Conservation (phyloP, 768 basidiomycete species). For the Tylopilus cervinicoccineus region DNA sequence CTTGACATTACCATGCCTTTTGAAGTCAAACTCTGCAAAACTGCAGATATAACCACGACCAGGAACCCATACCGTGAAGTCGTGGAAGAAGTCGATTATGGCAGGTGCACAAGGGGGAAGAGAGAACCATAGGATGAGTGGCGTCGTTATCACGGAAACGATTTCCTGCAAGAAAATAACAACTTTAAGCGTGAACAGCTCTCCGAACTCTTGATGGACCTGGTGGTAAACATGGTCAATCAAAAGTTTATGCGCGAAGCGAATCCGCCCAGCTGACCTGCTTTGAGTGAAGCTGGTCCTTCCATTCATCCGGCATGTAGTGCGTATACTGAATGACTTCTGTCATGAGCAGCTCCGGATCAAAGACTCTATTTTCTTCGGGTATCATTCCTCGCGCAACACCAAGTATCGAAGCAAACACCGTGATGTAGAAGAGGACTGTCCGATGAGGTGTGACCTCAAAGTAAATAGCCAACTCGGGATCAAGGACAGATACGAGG, state of each 20-base stretch:
- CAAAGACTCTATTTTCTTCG: slow-evolving; percentile 89
- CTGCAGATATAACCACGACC: slow-evolving; percentile 96
- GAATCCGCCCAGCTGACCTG: slow-evolving; percentile 42
- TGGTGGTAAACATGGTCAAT: slow-evolving; percentile 28
- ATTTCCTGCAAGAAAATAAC: slow-evolving; percentile 85
- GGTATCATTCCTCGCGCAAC: slow-evolving; percentile 94
- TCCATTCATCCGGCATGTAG: slow-evolving; percentile 95
- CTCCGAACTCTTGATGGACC: slow-evolving; percentile 90
- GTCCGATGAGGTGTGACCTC: slow-evolving; percentile 93
- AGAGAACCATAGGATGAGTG: slow-evolving; percentile 91
- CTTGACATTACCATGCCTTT: slow-evolving; percentile 89
- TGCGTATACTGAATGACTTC: slow-evolving; percentile 94
- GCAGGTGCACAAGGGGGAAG: slow-evolving; percentile 85
- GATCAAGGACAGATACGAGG: slow-evolving; percentile 87
- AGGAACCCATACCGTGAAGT: slow-evolving; percentile 96
- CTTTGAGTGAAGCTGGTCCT: slow-evolving; percentile 82
- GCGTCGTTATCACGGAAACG: slow-evolving; percentile 87
- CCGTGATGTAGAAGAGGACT: slow-evolving; percentile 85
- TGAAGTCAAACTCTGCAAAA: slow-evolving; percentile 98
- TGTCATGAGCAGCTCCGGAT: slow-evolving; percentile 88
- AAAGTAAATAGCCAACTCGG: slow-evolving; percentile 89
- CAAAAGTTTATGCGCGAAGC: background rate
- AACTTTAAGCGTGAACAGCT: slow-evolving; percentile 92
- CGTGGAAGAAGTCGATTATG: slow-evolving; percentile 96
- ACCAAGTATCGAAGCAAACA: slow-evolving; percentile 87